These are phyloP conservation scores for Amylocystis lapponica DNA, from an alignment of 768 basidiomycete species.

Conservation along the genomic window DNA sequence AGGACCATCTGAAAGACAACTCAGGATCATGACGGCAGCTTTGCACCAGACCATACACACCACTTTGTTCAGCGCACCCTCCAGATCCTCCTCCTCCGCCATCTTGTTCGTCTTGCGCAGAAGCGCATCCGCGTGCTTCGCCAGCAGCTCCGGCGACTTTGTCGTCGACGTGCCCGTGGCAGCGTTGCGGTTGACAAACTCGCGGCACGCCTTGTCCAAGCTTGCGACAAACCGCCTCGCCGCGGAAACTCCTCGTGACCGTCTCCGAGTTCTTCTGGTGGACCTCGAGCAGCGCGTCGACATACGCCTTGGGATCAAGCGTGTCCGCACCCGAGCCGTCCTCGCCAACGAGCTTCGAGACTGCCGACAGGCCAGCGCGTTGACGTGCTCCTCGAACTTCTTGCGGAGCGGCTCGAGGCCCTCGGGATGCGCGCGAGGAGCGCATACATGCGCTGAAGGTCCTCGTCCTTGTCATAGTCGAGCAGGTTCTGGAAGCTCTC, in stretches of 20 bases:
- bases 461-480: constrained; percentile 92
- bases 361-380: constrained; percentile 76
- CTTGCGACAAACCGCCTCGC: constrained; percentile 92
- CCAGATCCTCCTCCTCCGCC: constrained; percentile 86
- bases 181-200: constrained; percentile 91
- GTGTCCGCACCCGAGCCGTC: constrained; percentile 51
- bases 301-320: constrained; percentile 89
- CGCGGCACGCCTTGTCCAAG: constrained; percentile 91
- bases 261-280: constrained; percentile 90
- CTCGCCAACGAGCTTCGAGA: constrained; percentile 60
- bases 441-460: constrained; percentile 91
- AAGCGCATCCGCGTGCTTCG: constrained; percentile 86
- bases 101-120: constrained; percentile 95
- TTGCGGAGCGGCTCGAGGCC: constrained; percentile 88
- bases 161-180: constrained; percentile 80
- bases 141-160: constrained; percentile 88
- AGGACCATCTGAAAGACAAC: constrained; percentile 75
- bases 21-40: not conserved
- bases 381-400: constrained; percentile 94
- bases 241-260: constrained; percentile 82
- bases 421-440: constrained; percentile 85
- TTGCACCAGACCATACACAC: constrained; percentile 40
- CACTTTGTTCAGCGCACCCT: constrained; percentile 84
- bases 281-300: constrained; percentile 87
- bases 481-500: constrained; percentile 87